Evolutionary conservation across 352 stramenopile genomes (phyloP).

Genomic region (Globisporangium canariense): DNA sequence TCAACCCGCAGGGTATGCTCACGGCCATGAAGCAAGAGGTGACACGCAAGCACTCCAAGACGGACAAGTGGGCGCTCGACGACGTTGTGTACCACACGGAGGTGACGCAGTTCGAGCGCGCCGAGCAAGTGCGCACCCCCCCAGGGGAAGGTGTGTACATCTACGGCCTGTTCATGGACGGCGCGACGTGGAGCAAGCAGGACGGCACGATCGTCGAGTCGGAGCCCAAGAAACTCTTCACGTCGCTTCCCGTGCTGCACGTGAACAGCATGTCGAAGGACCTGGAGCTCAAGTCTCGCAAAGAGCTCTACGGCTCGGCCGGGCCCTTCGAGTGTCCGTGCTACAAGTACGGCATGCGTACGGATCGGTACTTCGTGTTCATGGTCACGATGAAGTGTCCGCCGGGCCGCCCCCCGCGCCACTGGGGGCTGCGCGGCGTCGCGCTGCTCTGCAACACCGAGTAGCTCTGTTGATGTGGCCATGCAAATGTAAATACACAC

Average conservation of each 20-base stretch:
- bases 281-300: conserved; percentile 89
- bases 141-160: conserved; percentile 96
- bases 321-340: conserved; percentile 95
- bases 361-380: conserved; percentile 96
- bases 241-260: conserved; percentile 93
- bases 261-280: conserved; percentile 95
- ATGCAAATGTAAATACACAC: neutral
- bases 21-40: conserved; percentile 99
- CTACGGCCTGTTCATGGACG: conserved; percentile 97
- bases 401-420: conserved; percentile 84
- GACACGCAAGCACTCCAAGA: conserved; percentile 94
- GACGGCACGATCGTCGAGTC: conserved; percentile 94
- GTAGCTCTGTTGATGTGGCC: conserved; percentile 22
- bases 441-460: conserved; percentile 95
- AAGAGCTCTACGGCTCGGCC: conserved; percentile 90
- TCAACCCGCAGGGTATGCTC: conserved; percentile 97
- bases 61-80: conserved; percentile 97
- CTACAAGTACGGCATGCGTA: conserved; percentile 96
- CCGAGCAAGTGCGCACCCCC: conserved; percentile 86
- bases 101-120: conserved; percentile 92
- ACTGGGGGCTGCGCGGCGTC: conserved; percentile 94
- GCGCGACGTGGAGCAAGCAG: conserved; percentile 93
- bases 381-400: conserved; percentile 92
- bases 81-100: conserved; percentile 98
- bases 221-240: conserved; percentile 97